Base-by-base conservation (phyloP, 179 eudicot genomes). In the Nepenthes alata region DNA sequence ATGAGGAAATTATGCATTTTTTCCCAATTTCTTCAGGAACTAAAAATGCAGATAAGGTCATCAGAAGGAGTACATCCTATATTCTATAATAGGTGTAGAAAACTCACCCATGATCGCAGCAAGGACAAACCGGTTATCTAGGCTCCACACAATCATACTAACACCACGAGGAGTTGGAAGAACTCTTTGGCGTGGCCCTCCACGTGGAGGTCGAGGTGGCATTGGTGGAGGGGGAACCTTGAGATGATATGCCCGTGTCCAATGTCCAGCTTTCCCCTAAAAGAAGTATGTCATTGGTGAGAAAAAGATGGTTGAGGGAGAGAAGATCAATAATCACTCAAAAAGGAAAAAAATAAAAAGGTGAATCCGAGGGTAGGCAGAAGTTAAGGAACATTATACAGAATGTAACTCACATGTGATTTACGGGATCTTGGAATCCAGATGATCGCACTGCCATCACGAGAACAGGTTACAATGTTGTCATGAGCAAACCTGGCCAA, bases 371-470 rank as follows among this genome's bases (percentile, higher is more conserved):
- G 53, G 11, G 60, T 11, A 58, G 52, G 37, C 37, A 44, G 25
- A 63, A 25, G 59, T 9, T n/a, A 41, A 41, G 65, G 13, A 10
- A 63, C 1, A 62, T 37, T 37, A 51, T 37, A 4, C 12, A 52
- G 14, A 38, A 16, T 35, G 51, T 14, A 44, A 54, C 83, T 79
- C 80, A 91, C 98, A 77, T 88, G 98, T 63, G 98, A 88, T 84
- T 86, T 91, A 57, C 98, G 98, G 55, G 98, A 86, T 75, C 87
- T 83, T 49, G 96, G 98, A 78, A 86, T 80, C 98, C 98, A 91
- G 52, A 91, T 91, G 35, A 91, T 91, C 65, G 98, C 98, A 71
- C 98, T 91, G 50, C 97, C 98, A 78, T 91, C 98, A 53, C 96
- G 86, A 65, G 98, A 91, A 72, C 96, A 91, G 35, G 98, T 91